phyloP scores from a whole-genome alignment of 2,329 filamentous ascomycete species.

The Fusarium coicis region DNA sequence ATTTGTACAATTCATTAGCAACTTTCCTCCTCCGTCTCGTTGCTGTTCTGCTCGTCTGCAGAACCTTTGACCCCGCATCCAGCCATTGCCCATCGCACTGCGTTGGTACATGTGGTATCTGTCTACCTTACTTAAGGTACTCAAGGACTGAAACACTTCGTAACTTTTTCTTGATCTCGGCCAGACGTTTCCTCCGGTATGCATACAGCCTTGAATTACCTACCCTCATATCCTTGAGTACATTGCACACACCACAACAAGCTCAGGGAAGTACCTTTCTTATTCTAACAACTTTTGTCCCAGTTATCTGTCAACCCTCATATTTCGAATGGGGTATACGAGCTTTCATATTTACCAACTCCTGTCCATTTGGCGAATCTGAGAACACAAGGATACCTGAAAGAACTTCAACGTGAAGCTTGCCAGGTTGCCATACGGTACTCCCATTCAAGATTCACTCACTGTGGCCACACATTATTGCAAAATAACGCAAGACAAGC shows the following conservation, averaged over 20 bases:
- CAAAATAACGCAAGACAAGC: conserved; percentile 4
- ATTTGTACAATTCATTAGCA: conserved; percentile 33
- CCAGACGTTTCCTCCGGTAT: conserved; percentile 19
- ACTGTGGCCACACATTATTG: conserved; percentile 1
- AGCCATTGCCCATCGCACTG: conserved; percentile 22
- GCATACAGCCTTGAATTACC: conserved; percentile 8
- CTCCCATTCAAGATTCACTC: background rate
- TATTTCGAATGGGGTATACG: background rate
- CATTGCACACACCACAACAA: background rate
- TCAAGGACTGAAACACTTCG: conserved; percentile 31
- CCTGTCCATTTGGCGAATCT: background rate
- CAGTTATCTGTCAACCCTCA: conserved; percentile 10
- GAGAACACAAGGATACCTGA: background rate
- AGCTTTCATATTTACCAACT: background rate
- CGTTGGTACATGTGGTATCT: conserved; percentile 18
- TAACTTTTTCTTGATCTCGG: conserved; percentile 25
- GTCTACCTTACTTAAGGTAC: background rate
- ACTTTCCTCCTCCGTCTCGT: conserved; percentile 18
- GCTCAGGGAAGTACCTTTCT: background rate
- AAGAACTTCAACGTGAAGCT: conserved; percentile 13
- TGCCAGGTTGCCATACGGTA: background rate
- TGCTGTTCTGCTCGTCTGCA: conserved; percentile 16
- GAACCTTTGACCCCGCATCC: conserved; percentile 37
- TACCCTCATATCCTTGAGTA: background rate
- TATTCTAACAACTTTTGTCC: conserved; percentile 15